These are phyloP conservation scores for Scytalidium lignicola DNA, from an alignment of 2,329 filamentous ascomycete genomes.

Conservation along the genomic window DNA sequence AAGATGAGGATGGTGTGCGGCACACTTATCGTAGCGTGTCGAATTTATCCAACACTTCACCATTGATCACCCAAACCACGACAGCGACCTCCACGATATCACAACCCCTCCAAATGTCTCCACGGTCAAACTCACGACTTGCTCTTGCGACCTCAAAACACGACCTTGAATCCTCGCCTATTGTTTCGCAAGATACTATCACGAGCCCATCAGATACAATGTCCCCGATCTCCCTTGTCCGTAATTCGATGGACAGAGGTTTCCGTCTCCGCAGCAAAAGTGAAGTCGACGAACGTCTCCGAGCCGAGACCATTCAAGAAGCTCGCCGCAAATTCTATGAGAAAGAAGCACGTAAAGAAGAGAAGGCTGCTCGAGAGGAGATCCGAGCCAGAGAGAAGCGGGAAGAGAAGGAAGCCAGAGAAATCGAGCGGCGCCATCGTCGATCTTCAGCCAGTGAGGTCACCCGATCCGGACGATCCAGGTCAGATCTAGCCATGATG, in stretches of 20 bases:
- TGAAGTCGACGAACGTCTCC: conserved; percentile 50
- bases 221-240: conserved; percentile 46
- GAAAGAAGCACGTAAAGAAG: conserved; percentile 55
- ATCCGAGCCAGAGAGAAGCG: conserved; percentile 52
- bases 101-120: conserved; percentile 22
- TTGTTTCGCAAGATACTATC: conserved; percentile 16
- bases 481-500: conserved; percentile 24
- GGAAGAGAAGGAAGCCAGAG: conserved; percentile 50
- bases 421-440: conserved; percentile 37
- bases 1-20: conserved; percentile 23
- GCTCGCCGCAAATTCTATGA: conserved; percentile 60
- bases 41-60: conserved; percentile 16
- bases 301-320: conserved; percentile 53
- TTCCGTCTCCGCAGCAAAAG: conserved; percentile 58
- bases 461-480: conserved; percentile 36
- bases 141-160: conserved; percentile 21
- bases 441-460: conserved; percentile 29
- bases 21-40: conserved; percentile 20
- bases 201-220: conserved; percentile 20
- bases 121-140: conserved; percentile 19
- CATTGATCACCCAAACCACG: conserved; percentile 12
- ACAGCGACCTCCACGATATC: conserved; percentile 14
- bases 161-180: conserved; percentile 13
- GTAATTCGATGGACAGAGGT: conserved; percentile 52
- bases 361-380: conserved; percentile 57